These are phyloP conservation scores for Mantamonas sphyraenae DNA, from an alignment of 78 protist genomes.

Conservation along the genomic window DNA sequence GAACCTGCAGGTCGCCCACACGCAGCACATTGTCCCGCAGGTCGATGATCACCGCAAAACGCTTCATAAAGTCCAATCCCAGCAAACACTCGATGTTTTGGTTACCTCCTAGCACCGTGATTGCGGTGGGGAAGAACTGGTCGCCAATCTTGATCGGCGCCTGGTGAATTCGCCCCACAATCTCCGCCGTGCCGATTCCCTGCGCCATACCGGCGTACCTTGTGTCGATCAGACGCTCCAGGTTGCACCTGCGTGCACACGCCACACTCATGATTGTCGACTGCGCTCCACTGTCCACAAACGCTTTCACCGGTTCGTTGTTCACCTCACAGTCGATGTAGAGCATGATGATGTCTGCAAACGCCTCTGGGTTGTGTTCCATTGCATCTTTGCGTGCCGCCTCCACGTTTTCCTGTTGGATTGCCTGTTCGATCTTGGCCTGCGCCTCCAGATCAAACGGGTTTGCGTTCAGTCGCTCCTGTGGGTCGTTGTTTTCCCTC, in stretches of 20 bases:
- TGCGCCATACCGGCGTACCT: slow-evolving; percentile 29
- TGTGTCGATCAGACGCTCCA: slow-evolving; percentile 14
- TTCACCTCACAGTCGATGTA: slow-evolving; percentile 44
- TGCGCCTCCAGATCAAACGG: slow-evolving; percentile 34
- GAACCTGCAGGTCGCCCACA: slow-evolving; percentile 20
- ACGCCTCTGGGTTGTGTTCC: slow-evolving; percentile 55
- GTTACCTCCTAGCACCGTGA: slow-evolving; percentile 37
- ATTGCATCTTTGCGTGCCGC: slow-evolving; percentile 14
- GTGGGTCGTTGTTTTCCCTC: background rate
- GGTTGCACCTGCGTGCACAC: slow-evolving; percentile 24
- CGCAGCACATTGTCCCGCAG: slow-evolving; percentile 1
- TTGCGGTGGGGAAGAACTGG: background rate
- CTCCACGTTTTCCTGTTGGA: slow-evolving; percentile 17
- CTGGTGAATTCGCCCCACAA: slow-evolving; percentile 48
- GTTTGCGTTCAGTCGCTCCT: background rate
- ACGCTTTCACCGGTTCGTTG: slow-evolving; percentile 23
- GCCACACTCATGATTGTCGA: slow-evolving; percentile 41
- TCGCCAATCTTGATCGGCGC: slow-evolving; percentile 27
- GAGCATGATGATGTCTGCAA: slow-evolving; percentile 45
- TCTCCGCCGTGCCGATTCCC: slow-evolving; percentile 52
- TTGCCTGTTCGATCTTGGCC: slow-evolving; percentile 11
- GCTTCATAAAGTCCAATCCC: slow-evolving; percentile 50
- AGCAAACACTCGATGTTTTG: slow-evolving; percentile 35
- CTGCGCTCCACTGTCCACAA: slow-evolving; percentile 69
- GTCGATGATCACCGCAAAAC: slow-evolving; percentile 38